Base-by-base conservation (phyloP, 306 rosid genomes). In the Prunus padus region DNA sequence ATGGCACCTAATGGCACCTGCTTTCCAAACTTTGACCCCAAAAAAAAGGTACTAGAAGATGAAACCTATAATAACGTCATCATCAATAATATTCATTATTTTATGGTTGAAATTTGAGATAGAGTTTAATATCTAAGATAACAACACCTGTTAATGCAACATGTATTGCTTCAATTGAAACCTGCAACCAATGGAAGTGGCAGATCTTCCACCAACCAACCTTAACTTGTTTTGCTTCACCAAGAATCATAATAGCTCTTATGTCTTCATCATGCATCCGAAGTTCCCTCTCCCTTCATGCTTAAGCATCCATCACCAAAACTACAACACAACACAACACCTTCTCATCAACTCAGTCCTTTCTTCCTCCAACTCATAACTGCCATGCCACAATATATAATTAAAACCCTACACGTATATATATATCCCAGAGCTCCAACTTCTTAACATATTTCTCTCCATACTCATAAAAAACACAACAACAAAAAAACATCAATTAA, bases 261-360 rank as follows among this genome's bases (percentile, higher is more conserved):
- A 40, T 75, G 91, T 89, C 93, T 52, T 49, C 55, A 59, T 89
- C 94, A 82, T 69, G 52, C 74, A 54, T 61, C 64, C 59, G 52
- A 69, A 23, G 33, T 50, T 67, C 65, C 45, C 47, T 71, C 20
- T 84, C 73, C 82, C 93, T 89, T 89, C 45, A 75, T 61, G 70
- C 72, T 82, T 81, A 89, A 89, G 93, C 84, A 89, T 83, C 12
- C 50, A 51, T 31, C 61, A 23, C 30, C 42, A 46, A 12, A 33
- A 47, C 73, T 47, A 46, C 42, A 59, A 22, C 50, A 49, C 50
- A 65, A 22, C 50, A 49, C 50, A 65, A 49, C 40, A 3, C 37
- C 40, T 56, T 20, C 65, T 25, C 61, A 28, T 42, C 61, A 52
- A 52, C 62, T 54, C 45, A 31, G 50, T 59, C 52, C 37, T 71